Evolutionary conservation across 208 protist species (phyloP), one percentile per base, ranked within the genome.

Genomic region (Acanthamoeba castellanii): DNA sequence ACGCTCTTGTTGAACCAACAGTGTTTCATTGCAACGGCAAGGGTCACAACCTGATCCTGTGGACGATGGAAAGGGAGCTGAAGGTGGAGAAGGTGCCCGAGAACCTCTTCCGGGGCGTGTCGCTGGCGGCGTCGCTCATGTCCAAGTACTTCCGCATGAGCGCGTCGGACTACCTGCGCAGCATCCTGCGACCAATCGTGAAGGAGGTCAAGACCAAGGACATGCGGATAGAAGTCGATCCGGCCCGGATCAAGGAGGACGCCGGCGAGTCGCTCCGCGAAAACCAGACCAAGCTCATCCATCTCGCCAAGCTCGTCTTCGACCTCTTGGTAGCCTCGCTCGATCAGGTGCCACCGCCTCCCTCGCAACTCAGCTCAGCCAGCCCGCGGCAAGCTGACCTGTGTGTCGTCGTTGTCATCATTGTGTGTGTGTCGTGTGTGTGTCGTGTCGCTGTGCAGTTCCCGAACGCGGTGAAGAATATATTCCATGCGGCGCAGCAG

Each of bases 1-100:
- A 1, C 37, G 37, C 37, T 42, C 37, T 42, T 16, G 6, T 27
- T 70, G 30, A 1, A 14, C 0, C 0, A 0, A 3, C 55, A 70
- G 84, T 90, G 42, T 90, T 90, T n/a, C 84, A 90, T 27, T 61
- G 55, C 55, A 90, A 90, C 25, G 84, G 84, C 30, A 90, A 90
- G 59, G 84, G 84, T 5, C 52, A 90, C 1, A 61, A 37, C 8
- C 20, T 90, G 27, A 90, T 90, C n/a, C 50, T 90, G 34, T 90
- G 84, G 84, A 30, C 55, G 16, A 90, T 90, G 55, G 55, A 90
- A 7, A n/a, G 59, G 14, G 84, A 90, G 45, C 84, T 90, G 9
- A 32, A 59, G 34, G 55, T 45, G 52, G 84, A 90, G 34, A 90
- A 90, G 55, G 42, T 72, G 16, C 84, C 84, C 5, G 37, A 25